Evolutionary conservation across 768 basidiomycete genomes (phyloP).

Genomic region (Kwoniella europaea): DNA sequence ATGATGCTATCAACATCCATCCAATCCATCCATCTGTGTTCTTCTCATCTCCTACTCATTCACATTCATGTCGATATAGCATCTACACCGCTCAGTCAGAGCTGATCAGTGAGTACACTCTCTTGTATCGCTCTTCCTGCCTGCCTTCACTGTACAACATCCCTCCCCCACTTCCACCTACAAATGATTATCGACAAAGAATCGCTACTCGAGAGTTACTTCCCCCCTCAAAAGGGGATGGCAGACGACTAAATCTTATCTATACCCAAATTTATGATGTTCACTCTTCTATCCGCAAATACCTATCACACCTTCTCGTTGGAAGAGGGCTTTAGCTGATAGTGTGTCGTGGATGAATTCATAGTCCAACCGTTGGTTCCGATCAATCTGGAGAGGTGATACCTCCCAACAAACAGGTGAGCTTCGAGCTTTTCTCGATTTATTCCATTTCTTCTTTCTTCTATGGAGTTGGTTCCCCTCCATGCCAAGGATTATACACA

Average conservation of each 20-base stretch:
- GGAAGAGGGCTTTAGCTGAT: no score
- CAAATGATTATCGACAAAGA: constrained; percentile 53
- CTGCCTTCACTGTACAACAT: background rate
- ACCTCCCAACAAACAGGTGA: constrained; percentile 9
- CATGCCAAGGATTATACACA: constrained; percentile 49
- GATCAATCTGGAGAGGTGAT: constrained; percentile 3
- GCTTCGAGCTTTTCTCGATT: constrained; percentile 1
- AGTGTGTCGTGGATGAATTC: no score
- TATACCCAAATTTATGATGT: constrained; percentile 37
- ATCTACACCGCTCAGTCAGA: background rate
- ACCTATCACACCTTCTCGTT: no score
- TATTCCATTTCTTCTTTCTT: background rate
- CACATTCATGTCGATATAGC: constrained; percentile 21
- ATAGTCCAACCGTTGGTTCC: background rate
- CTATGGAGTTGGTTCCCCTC: background rate
- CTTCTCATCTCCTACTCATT: background rate
- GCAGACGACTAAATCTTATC: constrained; percentile 52
- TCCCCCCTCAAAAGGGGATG: constrained; percentile 33
- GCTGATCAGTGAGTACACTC: constrained; percentile 10
- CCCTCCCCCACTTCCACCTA: background rate
- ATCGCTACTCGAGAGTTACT: constrained; percentile 56
- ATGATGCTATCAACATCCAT: no score
- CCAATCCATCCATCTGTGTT: background rate
- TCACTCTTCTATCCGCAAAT: background rate
- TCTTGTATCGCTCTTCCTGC: background rate